Base-by-base conservation (phyloP, 805 yeast species). In the Candida ficus region DNA sequence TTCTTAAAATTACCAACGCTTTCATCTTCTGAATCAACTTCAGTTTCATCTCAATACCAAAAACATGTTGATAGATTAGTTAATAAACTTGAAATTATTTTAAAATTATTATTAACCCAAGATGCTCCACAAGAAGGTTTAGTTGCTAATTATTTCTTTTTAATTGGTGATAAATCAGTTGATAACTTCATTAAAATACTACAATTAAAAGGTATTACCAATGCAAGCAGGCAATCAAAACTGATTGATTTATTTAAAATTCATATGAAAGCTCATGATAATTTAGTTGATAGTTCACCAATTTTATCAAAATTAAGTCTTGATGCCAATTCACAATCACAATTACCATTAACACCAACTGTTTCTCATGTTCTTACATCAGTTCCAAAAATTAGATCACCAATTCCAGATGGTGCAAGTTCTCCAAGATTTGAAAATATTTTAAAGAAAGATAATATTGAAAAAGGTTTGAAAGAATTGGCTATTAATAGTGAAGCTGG, bases 71-170 rank as follows among this genome's bases (percentile, higher is more conserved):
- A 64, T 41, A 57, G 63, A 50, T 54, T 66, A 23, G 59, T 62
- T 17, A 52, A 56, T n/a, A 61, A 65, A 19, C 57, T 84, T 3
- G 91, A 85, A 51, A 67, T 75, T 2, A 60, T 88, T n/a, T 64
- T 88, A 43, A 83, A 84, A 54, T 74, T 87, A 4, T 58, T 88
- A 25, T 64, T 82, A 58, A 75, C 84, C 0, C 78, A 80, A 11
- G 61, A 69, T 7, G 71, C 75, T n/a, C 95, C 95, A n/a, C 71
- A 74, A 40, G 76, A 73, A 39, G 71, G 68, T 8, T 70, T 86
- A 18, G 77, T 84, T 2, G 73, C 76, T 35, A 76, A 71, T 53
- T 87, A 87, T 58, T 75, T 85, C 54, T 68, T 70, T 41, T 63
- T 83, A 12, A 69, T 87, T 38, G 80, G 80, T 7, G 95, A 87